Base-by-base conservation (phyloP, 2,329 filamentous ascomycete genomes). In the Pleomassaria siparia region DNA sequence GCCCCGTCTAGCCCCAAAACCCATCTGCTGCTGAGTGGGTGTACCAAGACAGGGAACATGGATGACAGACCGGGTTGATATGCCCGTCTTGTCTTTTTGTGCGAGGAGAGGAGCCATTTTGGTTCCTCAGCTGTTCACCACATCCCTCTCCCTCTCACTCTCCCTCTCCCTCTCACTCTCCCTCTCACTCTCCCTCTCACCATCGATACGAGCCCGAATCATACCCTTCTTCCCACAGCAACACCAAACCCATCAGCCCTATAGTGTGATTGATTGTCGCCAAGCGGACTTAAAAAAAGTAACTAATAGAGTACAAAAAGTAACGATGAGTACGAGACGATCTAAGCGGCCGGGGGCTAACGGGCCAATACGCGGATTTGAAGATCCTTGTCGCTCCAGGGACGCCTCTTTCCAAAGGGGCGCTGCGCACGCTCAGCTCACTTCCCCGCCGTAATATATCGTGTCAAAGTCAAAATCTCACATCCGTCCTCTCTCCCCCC, bases 401-500 rank as follows among this genome's bases (percentile, higher is more conserved):
- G 15, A 39, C 36, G 36, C 21, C 43, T 26, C 43, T 5, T 36
- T 15, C 37, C 21, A 39, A n/a, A 30, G 45, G 45, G 46, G 15
- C 11, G 22, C 33, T 49, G 7, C 50, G 50, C 58, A 55, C 52
- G 45, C 44, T 56, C 56, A 61, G 56, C 58, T 52, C 41, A n/a
- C 44, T 35, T 46, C 55, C 61, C 57, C 59, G 53, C 56, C 54
- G 44, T 50, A 46, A 50, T 51, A 56, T 56, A 52, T 50, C 45
- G 41, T 48, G 40, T 40, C n/a, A n/a, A n/a, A n/a, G n/a, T 44
- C 46, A 53, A 56, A 55, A 56, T 53, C 46, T 54, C 49, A 45
- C 43, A 43, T 47, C 47, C 44, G 42, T 30, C 24, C 44, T 32
- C 25, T 40, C 37, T 10, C 30, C 42, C 46, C 12, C 37, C 36